A percentile compares a stretch with the other conserved stretches of the same genome.
Conservation (phyloP, 306 rosid species). For the Castanopsis chinensis region DNA sequence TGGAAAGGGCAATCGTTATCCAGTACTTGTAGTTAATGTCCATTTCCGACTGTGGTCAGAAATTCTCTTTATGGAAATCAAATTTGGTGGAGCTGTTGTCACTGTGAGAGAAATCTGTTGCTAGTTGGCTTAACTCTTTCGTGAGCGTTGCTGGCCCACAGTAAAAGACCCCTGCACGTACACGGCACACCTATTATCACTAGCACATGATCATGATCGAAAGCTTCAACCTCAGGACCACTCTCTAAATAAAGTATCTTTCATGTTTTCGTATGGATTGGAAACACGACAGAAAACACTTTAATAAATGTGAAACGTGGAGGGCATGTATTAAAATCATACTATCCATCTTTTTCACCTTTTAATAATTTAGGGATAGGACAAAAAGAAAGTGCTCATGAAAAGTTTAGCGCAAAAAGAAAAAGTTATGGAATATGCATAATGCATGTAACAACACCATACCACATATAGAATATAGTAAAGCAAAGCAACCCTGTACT, state of each 20-base stretch:
- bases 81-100: slow-evolving; percentile 42
- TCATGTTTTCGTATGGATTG: not conserved
- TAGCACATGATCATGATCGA: not conserved
- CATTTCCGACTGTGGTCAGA: slow-evolving; percentile 25
- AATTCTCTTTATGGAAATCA: slow-evolving; percentile 57
- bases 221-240: too few relatives aligned
- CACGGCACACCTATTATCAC: not conserved
- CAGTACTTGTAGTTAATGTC: not conserved
- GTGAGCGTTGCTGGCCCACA: slow-evolving; percentile 46
- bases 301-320: not conserved
- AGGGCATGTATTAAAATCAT: not conserved
- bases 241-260: not conserved
- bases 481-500: not conserved
- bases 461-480: too few relatives aligned
- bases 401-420: not conserved
- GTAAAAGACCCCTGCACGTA: slow-evolving; percentile 63
- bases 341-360: not conserved
- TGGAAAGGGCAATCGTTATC: slow-evolving; percentile 3
- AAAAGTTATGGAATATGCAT: not conserved
- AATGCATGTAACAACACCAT: too few relatives aligned
- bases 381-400: not conserved
- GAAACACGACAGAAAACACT: not conserved
- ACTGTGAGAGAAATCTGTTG: slow-evolving; percentile 49
- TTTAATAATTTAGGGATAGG: not conserved
- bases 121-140: slow-evolving; percentile 40